Evolutionary conservation across 1,139 yeast species (phyloP).

Genomic region (Tardiomyces blankii): DNA sequence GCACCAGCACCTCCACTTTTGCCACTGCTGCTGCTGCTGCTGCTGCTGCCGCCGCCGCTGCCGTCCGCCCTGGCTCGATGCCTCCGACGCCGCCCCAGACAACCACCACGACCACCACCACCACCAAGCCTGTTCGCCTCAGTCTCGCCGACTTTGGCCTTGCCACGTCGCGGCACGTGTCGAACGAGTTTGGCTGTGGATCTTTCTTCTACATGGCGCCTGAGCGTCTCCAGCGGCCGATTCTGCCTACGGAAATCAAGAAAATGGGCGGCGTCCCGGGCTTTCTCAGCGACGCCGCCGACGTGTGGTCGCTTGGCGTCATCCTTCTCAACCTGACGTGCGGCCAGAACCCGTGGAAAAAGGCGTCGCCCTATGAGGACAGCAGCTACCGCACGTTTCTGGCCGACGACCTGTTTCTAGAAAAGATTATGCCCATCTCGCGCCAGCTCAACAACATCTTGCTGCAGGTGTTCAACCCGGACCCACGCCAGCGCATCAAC

Average conservation of each 20-base stretch:
- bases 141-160: slow-evolving; percentile 80
- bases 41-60: not conserved
- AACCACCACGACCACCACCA: slow-evolving; percentile 31
- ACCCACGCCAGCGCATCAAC: slow-evolving; percentile 54
- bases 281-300: slow-evolving; percentile 58
- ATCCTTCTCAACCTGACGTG: slow-evolving; percentile 71
- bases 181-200: slow-evolving; percentile 74
- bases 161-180: slow-evolving; percentile 50
- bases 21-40: slow-evolving; percentile 39
- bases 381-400: slow-evolving; percentile 44
- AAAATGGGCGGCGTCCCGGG: slow-evolving; percentile 1
- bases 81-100: slow-evolving; percentile 35
- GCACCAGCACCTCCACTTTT: too few relatives aligned
- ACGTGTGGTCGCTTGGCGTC: slow-evolving; percentile 82
- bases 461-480: slow-evolving; percentile 41
- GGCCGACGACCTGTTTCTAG: slow-evolving; percentile 40
- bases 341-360: slow-evolving; percentile 86
- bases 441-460: slow-evolving; percentile 47
- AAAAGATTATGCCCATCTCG: slow-evolving; percentile 58
- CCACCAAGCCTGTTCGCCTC: slow-evolving; percentile 17
- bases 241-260: not conserved
- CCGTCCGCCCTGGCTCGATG: not conserved
- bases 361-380: slow-evolving; percentile 54
- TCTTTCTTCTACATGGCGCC: slow-evolving; percentile 92
- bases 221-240: slow-evolving; percentile 40